Percentiles rank a stretch among this genome's conserved stretches.
Evolutionary conservation across 1,284 basidiomycete genomes (phyloP).

Genomic region (Marasmius sp.): DNA sequence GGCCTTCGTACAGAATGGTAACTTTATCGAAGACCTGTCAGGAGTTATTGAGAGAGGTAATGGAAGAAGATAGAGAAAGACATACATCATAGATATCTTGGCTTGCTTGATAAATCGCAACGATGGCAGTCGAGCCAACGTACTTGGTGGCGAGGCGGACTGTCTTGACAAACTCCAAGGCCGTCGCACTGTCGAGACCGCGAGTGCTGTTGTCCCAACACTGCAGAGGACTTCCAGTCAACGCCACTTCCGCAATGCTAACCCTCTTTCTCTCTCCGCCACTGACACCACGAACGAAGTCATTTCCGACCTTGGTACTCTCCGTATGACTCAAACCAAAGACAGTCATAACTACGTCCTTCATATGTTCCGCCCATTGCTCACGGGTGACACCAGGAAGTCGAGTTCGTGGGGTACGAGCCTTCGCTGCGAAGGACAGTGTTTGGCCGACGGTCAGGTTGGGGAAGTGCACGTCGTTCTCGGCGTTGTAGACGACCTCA

Average conservation of each 20-base stretch:
- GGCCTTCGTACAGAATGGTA: conserved; percentile 44
- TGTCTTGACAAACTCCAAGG: conserved; percentile 33
- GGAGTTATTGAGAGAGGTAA: neutral
- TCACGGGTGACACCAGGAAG: conserved; percentile 43
- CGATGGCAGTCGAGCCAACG: conserved; percentile 14
- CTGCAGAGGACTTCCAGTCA: conserved; percentile 17
- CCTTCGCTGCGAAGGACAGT: conserved; percentile 46
- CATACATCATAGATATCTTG: conserved; percentile 40
- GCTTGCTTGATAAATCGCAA: conserved; percentile 47
- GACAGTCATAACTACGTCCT: conserved; percentile 53
- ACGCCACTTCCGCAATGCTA: conserved; percentile 47
- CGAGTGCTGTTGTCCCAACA: conserved; percentile 57
- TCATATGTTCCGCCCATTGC: conserved; percentile 48
- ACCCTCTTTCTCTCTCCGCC: conserved; percentile 64
- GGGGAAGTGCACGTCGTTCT: conserved; percentile 55
- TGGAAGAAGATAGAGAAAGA: neutral
- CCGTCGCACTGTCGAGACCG: conserved; percentile 58
- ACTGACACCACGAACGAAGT: conserved; percentile 56
- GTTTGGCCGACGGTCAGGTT: conserved; percentile 58
- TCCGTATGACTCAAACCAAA: conserved; percentile 62
- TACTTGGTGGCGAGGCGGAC: conserved; percentile 14
- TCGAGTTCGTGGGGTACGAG: conserved; percentile 48
- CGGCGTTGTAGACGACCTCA: conserved; percentile 18
- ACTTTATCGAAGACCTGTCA: conserved; percentile 12
- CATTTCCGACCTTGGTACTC: conserved; percentile 53